Evolutionary conservation across 805 yeast genomes (phyloP).

Genomic region (Hanseniaspora meyeri): DNA sequence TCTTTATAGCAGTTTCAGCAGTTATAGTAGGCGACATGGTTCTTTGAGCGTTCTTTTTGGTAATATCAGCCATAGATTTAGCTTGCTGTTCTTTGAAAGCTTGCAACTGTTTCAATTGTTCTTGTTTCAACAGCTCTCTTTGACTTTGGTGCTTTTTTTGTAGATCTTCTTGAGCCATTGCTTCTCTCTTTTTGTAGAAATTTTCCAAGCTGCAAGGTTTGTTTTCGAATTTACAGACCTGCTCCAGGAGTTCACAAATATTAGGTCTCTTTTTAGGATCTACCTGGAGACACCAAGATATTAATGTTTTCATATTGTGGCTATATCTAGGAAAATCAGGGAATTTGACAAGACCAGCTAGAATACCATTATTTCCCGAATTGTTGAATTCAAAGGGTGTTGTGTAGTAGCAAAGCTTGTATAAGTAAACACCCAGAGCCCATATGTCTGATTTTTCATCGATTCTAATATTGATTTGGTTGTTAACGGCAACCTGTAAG

Average conservation of each 20-base stretch:
- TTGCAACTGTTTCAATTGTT: constrained; percentile 4
- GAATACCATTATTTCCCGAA: constrained; percentile 50
- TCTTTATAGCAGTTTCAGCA: neutral
- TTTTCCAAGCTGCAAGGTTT: constrained; percentile 33
- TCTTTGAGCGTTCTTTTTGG: neutral
- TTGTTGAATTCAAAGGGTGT: constrained; percentile 59
- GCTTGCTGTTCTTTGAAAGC: constrained; percentile 4
- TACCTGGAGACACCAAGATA: constrained; percentile 46
- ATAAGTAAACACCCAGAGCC: constrained; percentile 71
- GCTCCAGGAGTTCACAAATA: constrained; percentile 57
- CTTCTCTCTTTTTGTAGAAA: constrained; percentile 27
- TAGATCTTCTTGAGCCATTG: constrained; percentile 4
- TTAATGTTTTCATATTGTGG: constrained; percentile 49
- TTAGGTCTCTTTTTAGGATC: constrained; percentile 66
- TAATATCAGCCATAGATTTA: neutral
- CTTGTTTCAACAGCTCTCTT: constrained; percentile 8
- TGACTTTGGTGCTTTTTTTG: constrained; percentile 12
- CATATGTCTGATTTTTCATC: constrained; percentile 77
- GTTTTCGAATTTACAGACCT: constrained; percentile 50
- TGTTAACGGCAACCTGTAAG: constrained; percentile 57
- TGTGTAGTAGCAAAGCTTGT: constrained; percentile 67
- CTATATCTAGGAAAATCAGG: constrained; percentile 49
- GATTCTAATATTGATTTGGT: constrained; percentile 35
- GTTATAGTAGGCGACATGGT: neutral
- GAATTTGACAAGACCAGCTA: constrained; percentile 42